phyloP scores from a whole-genome alignment of 208 protist species.

The Crithidia mellificae region DNA sequence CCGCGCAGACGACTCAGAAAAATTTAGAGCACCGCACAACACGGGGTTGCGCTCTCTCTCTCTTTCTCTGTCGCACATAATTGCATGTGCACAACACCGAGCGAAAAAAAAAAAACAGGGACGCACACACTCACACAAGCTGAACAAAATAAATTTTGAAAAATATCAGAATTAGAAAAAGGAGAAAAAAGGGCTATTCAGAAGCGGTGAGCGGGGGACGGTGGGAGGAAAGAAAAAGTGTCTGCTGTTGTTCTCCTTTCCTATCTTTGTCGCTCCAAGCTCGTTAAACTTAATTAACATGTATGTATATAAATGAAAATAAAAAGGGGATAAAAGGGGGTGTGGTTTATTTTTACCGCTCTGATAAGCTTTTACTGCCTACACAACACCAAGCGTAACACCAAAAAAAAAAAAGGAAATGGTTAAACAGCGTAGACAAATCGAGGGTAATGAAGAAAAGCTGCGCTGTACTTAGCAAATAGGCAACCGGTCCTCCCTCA shows the following conservation, averaged over 20 bases:
- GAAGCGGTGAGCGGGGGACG: neutral
- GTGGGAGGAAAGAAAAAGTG: constrained; percentile 34
- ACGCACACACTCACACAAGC: neutral
- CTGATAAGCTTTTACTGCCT: neutral
- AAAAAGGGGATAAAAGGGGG: no score
- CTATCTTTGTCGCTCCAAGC: neutral
- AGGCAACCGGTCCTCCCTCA: neutral
- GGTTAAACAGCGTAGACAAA: no score
- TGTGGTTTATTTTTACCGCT: neutral
- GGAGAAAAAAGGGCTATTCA: neutral
- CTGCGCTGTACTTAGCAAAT: neutral
- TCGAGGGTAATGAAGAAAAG: neutral
- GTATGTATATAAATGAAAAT: constrained; percentile 2
- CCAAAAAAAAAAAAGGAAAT: neutral
- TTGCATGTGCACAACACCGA: no score
- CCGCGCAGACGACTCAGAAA: neutral
- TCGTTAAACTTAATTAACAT: neutral
- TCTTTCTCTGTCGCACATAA: no score
- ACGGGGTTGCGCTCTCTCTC: no score
- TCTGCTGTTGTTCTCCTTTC: constrained; percentile 43
- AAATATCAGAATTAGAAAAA: neutral
- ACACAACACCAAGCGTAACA: neutral
- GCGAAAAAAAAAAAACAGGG: neutral
- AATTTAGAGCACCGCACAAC: no score
- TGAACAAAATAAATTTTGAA: no score